Conservation (phyloP, 441 rosid species). For the Corymbia calophylla region DNA sequence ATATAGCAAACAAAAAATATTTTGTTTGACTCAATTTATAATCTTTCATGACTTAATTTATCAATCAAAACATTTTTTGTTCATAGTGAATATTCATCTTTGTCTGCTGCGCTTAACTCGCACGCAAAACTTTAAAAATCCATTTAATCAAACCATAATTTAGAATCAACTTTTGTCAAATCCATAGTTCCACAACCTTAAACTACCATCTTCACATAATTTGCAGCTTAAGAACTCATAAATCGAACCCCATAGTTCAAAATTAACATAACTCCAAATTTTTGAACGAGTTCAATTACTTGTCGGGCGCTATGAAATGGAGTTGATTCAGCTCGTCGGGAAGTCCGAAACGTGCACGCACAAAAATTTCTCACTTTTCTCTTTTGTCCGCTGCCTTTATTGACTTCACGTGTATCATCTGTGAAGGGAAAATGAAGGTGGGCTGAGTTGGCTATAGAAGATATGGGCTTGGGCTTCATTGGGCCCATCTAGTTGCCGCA, state of each 20-base stretch:
- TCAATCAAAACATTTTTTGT: neutral
- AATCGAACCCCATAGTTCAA: neutral
- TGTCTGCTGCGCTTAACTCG: neutral
- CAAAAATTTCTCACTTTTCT: neutral
- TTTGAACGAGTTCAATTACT: neutral
- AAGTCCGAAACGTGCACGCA: neutral
- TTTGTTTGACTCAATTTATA: too few relatives aligned
- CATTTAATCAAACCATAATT: neutral
- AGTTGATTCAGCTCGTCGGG: neutral
- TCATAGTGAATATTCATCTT: neutral
- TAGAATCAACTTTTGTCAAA: neutral
- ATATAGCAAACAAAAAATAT: neutral
- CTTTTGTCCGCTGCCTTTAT: neutral
- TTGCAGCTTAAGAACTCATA: neutral
- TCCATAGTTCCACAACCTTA: neutral
- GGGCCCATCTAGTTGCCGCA: neutral
- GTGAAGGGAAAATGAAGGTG: neutral
- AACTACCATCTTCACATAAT: neutral
- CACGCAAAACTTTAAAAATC: neutral
- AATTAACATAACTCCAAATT: neutral
- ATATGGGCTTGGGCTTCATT: neutral
- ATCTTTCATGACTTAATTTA: neutral
- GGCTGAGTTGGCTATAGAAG: neutral
- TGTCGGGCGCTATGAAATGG: neutral
- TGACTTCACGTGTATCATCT: neutral